Base-by-base conservation (phyloP, 805 yeast genomes). In the Torulaspora franciscae region DNA sequence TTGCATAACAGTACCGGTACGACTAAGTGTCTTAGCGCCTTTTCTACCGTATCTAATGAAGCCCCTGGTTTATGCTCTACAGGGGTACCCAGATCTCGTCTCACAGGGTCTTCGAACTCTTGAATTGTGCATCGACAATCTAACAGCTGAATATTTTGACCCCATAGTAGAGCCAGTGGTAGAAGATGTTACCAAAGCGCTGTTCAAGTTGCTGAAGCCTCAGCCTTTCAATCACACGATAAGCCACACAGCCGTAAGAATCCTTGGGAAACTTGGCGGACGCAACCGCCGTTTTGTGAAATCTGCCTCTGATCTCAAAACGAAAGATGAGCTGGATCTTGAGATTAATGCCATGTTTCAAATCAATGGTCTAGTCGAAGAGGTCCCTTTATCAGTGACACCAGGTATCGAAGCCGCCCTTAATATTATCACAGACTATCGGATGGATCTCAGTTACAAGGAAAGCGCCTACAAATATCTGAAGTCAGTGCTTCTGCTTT, bases 121-220 rank as follows among this genome's bases (percentile, higher is more conserved):
- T 46, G 99, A 93, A 61, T 73, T 93, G 6, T 93, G 99, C 61
- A 96, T 93, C 19, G 99, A 93, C 58, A 93, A 95, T 58, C 67
- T 93, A 49, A 95, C 98, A 0, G 95, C 98, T 0, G 95, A 90
- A 52, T 93, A 90, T 64, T 89, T 93, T 64, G 99, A 93, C 57
- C 98, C 99, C 2, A 90, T 93, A 61, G 81, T 93, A 48, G 97
- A 90, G 59, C 98, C 99, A 0, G 97, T 90, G 1, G 81, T 91
- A 43, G 95, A 86, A 48, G 97, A 93, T 55, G 89, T 95, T 1
- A 85, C 90, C 87, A 81, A 83, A 30, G 95, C 97, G 0, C 71
- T 93, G 27, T 93, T 96, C 91, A 82, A 79, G 50, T 93, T 91
- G 55, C 67, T 93, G 53, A 81, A 81, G 57, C 99, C 99, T 1